These are phyloP conservation scores for Alopecurus myosuroides DNA, from an alignment of 176 grass and related monocot genomes.

Conservation along the genomic window DNA sequence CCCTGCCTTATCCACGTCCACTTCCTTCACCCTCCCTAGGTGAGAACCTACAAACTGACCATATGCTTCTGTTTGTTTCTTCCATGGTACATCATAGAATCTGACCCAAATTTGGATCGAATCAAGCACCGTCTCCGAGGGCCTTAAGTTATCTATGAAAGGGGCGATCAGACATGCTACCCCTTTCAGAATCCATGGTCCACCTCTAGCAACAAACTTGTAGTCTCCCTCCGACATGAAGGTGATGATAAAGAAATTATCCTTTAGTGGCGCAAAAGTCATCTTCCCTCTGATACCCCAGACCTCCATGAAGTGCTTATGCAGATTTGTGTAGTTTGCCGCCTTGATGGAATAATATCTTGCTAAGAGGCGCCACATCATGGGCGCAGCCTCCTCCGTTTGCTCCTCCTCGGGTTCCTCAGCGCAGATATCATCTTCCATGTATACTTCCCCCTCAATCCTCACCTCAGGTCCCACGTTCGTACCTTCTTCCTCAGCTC, in stretches of 20 bases:
- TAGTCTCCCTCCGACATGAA: not conserved
- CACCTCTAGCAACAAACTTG: not conserved
- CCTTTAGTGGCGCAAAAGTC: not conserved
- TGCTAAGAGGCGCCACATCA: no score
- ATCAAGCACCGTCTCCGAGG: not conserved
- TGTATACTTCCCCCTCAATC: no score
- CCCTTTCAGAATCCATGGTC: not conserved
- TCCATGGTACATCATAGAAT: not conserved
- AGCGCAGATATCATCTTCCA: no score
- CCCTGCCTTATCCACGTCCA: no score
- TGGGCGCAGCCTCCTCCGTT: no score
- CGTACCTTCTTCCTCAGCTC: no score
- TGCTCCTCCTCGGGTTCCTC: no score
- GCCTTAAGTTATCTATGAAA: not conserved
- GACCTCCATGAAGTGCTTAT: not conserved
- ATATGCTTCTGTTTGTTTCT: fast-evolving
- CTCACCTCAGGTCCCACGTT: no score
- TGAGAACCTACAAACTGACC: no score
- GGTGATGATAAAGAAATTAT: not conserved
- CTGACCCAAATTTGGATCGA: not conserved
- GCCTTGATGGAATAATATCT: no score
- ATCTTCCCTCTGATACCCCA: not conserved
- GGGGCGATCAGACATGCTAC: not conserved
- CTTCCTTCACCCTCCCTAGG: no score
- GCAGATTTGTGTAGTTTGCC: no score